These are phyloP conservation scores for Sindora glabra DNA, from an alignment of 306 rosid genomes.

Conservation along the genomic window DNA sequence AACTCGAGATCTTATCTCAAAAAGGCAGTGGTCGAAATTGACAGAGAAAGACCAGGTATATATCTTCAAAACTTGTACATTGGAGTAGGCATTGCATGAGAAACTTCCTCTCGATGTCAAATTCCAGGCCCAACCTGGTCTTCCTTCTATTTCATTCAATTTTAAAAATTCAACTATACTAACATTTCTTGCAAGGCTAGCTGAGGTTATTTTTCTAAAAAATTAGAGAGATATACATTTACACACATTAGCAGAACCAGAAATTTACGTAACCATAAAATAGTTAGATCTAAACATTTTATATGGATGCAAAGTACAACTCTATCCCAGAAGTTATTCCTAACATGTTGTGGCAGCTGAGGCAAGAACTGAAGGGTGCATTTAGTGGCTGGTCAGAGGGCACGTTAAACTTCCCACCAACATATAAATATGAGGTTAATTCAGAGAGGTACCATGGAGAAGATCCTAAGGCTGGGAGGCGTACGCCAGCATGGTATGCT, in stretches of 20 bases:
- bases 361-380: conserved; percentile 51
- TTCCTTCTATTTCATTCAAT: too few species aligned
- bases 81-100: background rate
- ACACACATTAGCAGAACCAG: too few species aligned
- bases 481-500: conserved; percentile 86
- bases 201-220: too few species aligned
- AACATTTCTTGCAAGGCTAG: too few species aligned
- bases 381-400: conserved; percentile 96
- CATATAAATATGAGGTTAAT: conserved; percentile 71
- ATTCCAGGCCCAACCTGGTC: conserved; percentile 7
- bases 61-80: background rate
- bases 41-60: conserved; percentile 83
- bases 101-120: background rate
- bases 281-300: too few species aligned
- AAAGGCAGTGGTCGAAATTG: conserved; percentile 63
- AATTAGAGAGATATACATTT: too few species aligned
- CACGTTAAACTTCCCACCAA: conserved; percentile 58
- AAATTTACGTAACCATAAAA: too few species aligned
- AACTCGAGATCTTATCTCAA: conserved; percentile 62
- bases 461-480: conserved; percentile 70
- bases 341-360: conserved; percentile 44
- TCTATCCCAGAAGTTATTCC: too few species aligned
- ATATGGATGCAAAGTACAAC: too few species aligned
- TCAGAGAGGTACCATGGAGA: conserved; percentile 74
- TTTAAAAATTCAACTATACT: too few species aligned